Evolutionary conservation across 148 eudicot genomes (phyloP).

Genomic region (Fagopyrum homotropicum): DNA sequence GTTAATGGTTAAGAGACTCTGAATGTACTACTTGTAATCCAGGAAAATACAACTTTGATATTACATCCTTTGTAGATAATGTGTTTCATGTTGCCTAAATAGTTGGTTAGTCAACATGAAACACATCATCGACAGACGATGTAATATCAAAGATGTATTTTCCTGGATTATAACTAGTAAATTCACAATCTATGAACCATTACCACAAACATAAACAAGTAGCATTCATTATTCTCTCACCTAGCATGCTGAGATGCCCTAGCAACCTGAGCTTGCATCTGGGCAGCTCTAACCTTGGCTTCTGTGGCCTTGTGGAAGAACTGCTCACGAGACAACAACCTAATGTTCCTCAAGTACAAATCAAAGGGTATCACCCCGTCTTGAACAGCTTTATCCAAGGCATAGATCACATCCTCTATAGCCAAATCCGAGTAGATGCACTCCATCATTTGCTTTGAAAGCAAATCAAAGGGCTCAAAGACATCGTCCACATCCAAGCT

Average conservation of each 20-base stretch:
- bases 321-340: slow-evolving; percentile 83
- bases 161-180: not conserved
- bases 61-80: not conserved
- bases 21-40: too few relatives aligned
- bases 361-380: slow-evolving; percentile 75
- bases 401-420: slow-evolving; percentile 74
- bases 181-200: not conserved
- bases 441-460: slow-evolving; percentile 83
- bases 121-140: not conserved
- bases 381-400: slow-evolving; percentile 82
- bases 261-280: slow-evolving; percentile 84
- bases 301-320: slow-evolving; percentile 70
- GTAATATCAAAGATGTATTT: not conserved
- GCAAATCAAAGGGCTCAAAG: slow-evolving; percentile 59
- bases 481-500: slow-evolving; percentile 55
- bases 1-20: too few relatives aligned
- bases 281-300: slow-evolving; percentile 65
- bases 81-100: not conserved
- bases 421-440: slow-evolving; percentile 71
- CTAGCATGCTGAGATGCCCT: slow-evolving; percentile 47
- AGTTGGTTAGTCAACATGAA: not conserved
- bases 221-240: slow-evolving; percentile 17
- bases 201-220: not conserved
- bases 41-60: not conserved
- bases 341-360: slow-evolving; percentile 76